Base-by-base conservation (phyloP, 495 filamentous ascomycete species). In the Annulohypoxylon stygium region DNA sequence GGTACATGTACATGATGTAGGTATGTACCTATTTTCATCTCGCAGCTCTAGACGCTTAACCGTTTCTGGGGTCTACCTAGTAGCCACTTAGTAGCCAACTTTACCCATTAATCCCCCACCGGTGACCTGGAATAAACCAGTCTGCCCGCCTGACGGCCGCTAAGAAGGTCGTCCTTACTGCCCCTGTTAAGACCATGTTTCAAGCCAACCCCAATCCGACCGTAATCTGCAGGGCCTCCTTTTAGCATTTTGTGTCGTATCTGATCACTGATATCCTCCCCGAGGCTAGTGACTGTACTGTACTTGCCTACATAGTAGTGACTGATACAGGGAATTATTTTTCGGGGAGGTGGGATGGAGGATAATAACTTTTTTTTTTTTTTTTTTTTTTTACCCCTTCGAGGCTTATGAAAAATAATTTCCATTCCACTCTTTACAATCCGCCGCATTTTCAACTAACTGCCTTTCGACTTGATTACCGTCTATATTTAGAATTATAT, bases 141-240 rank as follows among this genome's bases (percentile, higher is more conserved):
- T 9, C 45, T 26, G n/a, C 39, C 12, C 14, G 11, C 6, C 54
- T 58, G 57, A 20, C 20, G 36, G 36, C 36, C 37, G 36, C 36
- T 43, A 60, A 57, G 14, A 14, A 41, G 36, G 34, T 23, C 33
- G 39, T 53, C 61, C 18, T 20, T 16, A 30, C 10, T 18, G 39
- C 68, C 63, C 59, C 7, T 73, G 63, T 59, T 43, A 70, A 55
- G 62, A 63, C 33, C 37, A 59, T 75, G 73, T 75, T 75, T 75
- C 73, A 75, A 61, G 51, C 73, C 73, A 75, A 71, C 57, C 73
- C 65, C 63, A 71, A 75, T 72, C 57, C 39, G 73, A 72, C 60
- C 50, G 59, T 61, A 71, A 75, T 75, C 73, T 71, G 64, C 73
- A 71, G 36, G 67, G 67, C 68, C 72, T 67, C 62, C 68, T 71